A percentile compares a stretch with the other conserved stretches of the same genome.
Evolutionary conservation across 306 rosid genomes (phyloP).

Genomic region (Malus sieversii): DNA sequence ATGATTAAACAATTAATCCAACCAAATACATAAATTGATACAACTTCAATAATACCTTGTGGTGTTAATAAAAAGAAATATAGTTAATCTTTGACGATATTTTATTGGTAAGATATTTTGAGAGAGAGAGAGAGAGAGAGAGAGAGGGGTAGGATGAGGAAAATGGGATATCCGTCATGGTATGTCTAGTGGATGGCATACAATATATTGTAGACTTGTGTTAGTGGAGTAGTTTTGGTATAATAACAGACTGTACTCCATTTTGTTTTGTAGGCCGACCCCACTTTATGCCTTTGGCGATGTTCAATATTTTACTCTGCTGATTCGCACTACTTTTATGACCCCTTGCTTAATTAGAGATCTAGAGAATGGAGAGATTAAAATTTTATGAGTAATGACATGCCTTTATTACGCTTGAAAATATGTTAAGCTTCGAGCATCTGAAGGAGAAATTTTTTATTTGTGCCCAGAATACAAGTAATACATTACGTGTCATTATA

Average conservation of each 20-base stretch:
- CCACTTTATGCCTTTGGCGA: neutral
- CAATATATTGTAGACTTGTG: neutral
- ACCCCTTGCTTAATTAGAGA: neutral
- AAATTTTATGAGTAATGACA: too few species aligned
- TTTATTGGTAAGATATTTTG: neutral
- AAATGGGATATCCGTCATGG: neutral
- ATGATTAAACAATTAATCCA: too few species aligned
- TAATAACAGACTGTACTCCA: neutral
- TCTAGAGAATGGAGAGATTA: neutral
- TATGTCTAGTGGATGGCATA: neutral
- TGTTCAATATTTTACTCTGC: neutral
- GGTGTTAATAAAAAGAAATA: neutral
- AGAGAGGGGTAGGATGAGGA: neutral
- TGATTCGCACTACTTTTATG: neutral
- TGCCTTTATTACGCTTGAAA: too few species aligned
- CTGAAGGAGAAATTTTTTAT: too few species aligned
- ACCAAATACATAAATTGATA: too few species aligned
- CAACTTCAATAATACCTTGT: too few species aligned
- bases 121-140: neutral
- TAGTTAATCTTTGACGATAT: neutral
- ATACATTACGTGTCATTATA: too few species aligned
- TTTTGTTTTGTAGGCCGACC: neutral
- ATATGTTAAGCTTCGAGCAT: too few species aligned
- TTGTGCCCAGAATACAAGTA: too few species aligned
- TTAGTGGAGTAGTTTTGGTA: neutral